phyloP scores from a whole-genome alignment of 331 rosid genomes.

The Erythrophleum ivorense region DNA sequence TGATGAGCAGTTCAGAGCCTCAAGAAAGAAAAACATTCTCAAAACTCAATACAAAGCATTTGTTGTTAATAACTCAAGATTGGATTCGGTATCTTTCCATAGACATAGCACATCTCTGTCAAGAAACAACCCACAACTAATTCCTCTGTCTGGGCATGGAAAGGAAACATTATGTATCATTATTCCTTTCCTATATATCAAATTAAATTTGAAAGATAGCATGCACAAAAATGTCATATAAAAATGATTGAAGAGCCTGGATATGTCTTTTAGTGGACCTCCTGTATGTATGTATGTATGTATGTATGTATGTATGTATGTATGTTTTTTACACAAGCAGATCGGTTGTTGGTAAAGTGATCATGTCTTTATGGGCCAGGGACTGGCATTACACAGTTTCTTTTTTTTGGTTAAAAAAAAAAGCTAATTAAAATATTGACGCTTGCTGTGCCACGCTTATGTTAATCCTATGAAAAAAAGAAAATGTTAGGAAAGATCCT shows the following conservation, averaged over 20 bases:
- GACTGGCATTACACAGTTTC: neutral
- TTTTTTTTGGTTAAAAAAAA: neutral
- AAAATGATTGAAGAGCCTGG: constrained; percentile 7
- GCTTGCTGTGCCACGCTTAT: neutral
- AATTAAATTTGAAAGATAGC: neutral
- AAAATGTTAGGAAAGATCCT: neutral
- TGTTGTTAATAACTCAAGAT: constrained; percentile 23
- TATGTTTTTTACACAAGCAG: neutral
- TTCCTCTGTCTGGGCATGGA: constrained; percentile 5
- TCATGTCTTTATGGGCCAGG: neutral
- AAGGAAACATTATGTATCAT: neutral
- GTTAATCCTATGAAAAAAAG: neutral
- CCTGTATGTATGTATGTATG: neutral
- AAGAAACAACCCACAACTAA: constrained; percentile 1
- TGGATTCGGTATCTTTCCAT: constrained; percentile 13
- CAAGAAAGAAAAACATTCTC: neutral
- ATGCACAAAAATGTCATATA: neutral
- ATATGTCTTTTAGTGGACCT: neutral
- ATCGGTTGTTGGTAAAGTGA: neutral
- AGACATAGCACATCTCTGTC: neutral
- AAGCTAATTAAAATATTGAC: neutral
- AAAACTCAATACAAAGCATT: neutral
- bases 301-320: neutral
- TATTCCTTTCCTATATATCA: neutral
- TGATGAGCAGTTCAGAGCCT: constrained; percentile 5